Evolutionary conservation across 169 alveolate genomes (phyloP).

Genomic region (Plasmodium blacklocki): DNA sequence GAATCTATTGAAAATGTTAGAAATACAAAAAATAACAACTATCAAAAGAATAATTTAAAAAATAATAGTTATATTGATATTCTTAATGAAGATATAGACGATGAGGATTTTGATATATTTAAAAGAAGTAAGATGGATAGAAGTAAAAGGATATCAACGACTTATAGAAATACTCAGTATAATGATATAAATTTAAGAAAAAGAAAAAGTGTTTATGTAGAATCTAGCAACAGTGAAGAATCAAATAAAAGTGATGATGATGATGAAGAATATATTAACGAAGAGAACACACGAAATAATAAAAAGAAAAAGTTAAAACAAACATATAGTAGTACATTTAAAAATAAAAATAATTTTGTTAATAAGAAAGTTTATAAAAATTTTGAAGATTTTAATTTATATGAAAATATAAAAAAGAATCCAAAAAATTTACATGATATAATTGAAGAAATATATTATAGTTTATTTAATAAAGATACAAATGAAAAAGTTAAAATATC

Average conservation of each 20-base stretch:
- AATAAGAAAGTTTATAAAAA: constrained; percentile 26
- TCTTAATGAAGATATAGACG: constrained; percentile 48
- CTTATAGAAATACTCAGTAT: not conserved
- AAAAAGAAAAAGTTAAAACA: constrained; percentile 34
- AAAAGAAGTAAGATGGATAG: constrained; percentile 51
- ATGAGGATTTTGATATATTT: constrained; percentile 73
- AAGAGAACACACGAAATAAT: constrained; percentile 13
- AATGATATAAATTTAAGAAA: constrained; percentile 39
- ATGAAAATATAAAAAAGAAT: constrained; percentile 71
- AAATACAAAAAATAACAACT: not conserved
- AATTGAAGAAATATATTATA: constrained; percentile 71
- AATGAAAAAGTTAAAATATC: constrained; percentile 71
- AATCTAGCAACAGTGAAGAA: constrained; percentile 54
- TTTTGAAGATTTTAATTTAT: constrained; percentile 73
- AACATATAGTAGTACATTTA: not conserved
- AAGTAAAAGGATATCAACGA: constrained; percentile 65
- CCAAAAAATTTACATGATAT: constrained; percentile 67
- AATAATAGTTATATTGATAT: constrained; percentile 50
- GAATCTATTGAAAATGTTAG: not conserved
- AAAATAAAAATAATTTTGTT: not conserved
- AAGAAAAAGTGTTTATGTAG: constrained; percentile 67
- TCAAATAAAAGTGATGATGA: constrained; percentile 70
- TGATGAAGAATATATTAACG: constrained; percentile 61
- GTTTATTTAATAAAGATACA: constrained; percentile 41
- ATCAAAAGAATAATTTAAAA: constrained; percentile 13